Percentiles rank a stretch among this genome's conserved stretches.
Conservation (phyloP, 345 rosid species). For the Eucalyptus tenuipes region DNA sequence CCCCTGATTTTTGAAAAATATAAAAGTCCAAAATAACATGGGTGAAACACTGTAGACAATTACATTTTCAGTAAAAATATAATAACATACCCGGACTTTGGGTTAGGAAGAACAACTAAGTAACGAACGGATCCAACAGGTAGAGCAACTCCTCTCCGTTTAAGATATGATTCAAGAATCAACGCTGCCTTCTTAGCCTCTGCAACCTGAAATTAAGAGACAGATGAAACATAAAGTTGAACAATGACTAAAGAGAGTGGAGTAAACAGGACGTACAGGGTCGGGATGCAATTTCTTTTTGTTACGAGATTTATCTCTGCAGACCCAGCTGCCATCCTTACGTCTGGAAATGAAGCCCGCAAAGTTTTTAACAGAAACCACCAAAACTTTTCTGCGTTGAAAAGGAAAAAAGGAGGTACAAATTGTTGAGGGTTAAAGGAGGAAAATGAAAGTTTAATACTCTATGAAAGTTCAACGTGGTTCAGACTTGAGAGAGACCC, state of each 20-base stretch:
- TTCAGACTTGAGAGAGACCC: constrained; percentile 21
- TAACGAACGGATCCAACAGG: constrained; percentile 64
- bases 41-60: not conserved
- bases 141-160: constrained; percentile 69
- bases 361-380: constrained; percentile 60
- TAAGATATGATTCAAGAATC: constrained; percentile 76
- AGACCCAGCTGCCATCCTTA: constrained; percentile 72
- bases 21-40: not conserved
- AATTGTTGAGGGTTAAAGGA: not conserved
- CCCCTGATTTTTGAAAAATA: not conserved
- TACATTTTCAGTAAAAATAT: not conserved
- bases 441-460: not conserved
- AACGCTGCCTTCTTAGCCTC: constrained; percentile 47
- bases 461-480: not conserved
- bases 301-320: constrained; percentile 31
- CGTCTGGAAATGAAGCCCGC: constrained; percentile 47
- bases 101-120: constrained; percentile 85
- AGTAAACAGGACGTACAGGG: constrained; percentile 39
- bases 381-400: constrained; percentile 43
- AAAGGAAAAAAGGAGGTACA: not conserved
- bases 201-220: constrained; percentile 32
- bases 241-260: not conserved
- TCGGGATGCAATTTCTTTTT: constrained; percentile 32
- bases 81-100: constrained; percentile 53
- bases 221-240: not conserved